Conservation (phyloP, 305 asterid genomes). For the Petunia hybrid region DNA sequence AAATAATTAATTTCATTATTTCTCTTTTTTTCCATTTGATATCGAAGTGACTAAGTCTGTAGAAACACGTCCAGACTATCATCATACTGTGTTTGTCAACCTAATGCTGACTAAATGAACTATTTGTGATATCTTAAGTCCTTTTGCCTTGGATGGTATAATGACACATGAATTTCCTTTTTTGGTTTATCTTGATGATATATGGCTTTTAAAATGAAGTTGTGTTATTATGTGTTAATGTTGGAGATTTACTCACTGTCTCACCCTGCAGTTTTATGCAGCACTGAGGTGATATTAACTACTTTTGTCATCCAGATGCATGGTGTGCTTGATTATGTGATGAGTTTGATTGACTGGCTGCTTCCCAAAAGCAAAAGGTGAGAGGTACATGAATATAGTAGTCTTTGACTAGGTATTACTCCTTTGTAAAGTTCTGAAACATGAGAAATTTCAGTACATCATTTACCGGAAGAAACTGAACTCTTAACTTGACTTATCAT, state of each 20-base stretch:
- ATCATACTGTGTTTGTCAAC: neutral
- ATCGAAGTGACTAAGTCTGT: neutral
- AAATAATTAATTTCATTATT: too few relatives aligned
- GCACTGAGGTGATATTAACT: neutral
- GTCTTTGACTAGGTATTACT: neutral
- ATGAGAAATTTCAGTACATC: too few relatives aligned
- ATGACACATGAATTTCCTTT: too few relatives aligned
- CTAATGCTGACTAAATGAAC: neutral
- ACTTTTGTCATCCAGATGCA: neutral
- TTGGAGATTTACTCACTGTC: neutral
- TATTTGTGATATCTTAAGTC: neutral
- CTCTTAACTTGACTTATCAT: too few relatives aligned
- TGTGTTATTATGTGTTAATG: neutral
- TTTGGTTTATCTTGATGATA: neutral
- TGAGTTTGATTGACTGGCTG: neutral
- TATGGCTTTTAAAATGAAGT: neutral
- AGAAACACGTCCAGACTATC: too few relatives aligned
- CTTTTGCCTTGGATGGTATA: neutral
- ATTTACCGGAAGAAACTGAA: too few relatives aligned
- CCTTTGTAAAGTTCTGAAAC: too few relatives aligned
- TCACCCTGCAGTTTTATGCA: neutral
- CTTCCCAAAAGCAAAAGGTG: neutral
- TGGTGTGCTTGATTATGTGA: neutral
- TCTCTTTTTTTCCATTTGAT: neutral
- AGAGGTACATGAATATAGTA: neutral